These are phyloP conservation scores for Macrotyloma uniflorum DNA, from an alignment of 306 rosid species.

Conservation along the genomic window DNA sequence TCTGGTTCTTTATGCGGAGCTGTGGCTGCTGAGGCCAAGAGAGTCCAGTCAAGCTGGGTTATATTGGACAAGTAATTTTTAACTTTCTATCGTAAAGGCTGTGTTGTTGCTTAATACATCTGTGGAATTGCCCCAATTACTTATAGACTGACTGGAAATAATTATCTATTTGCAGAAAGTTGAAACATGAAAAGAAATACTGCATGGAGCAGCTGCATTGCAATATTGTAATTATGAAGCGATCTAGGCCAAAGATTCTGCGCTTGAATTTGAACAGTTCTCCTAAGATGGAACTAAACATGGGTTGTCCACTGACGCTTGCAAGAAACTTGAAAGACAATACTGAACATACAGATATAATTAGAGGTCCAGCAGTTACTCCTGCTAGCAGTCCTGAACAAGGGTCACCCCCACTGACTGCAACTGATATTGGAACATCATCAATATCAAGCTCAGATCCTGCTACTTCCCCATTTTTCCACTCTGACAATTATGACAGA, in stretches of 20 bases:
- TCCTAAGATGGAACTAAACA: conserved; percentile 43
- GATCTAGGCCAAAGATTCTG: conserved; percentile 70
- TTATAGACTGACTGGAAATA: conserved; percentile 17
- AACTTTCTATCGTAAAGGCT: conserved; percentile 28
- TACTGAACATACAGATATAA: conserved; percentile 44
- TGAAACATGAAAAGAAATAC: conserved; percentile 73
- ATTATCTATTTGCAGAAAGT: conserved; percentile 52
- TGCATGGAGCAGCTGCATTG: conserved; percentile 90
- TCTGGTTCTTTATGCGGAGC: conserved; percentile 60
- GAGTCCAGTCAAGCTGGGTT: conserved; percentile 90
- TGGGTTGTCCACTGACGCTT: conserved; percentile 38
- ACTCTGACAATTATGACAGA: conserved; percentile 53
- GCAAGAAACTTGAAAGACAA: conserved; percentile 50
- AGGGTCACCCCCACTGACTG: conserved; percentile 78
- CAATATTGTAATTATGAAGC: conserved; percentile 79
- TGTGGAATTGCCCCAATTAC: conserved; percentile 22
- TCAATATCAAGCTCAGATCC: conserved; percentile 91
- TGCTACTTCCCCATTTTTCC: conserved; percentile 67
- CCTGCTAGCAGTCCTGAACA: conserved; percentile 80
- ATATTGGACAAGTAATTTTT: conserved; percentile 82
- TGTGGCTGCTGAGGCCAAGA: conserved; percentile 90
- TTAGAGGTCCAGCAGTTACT: conserved; percentile 73
- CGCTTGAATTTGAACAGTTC: conserved; percentile 74
- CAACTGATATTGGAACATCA: conserved; percentile 83
- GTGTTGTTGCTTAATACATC: conserved; percentile 21